Evolutionary conservation across 129 eudicot genomes (phyloP).

Genomic region (Centrapalus pauciflorus): DNA sequence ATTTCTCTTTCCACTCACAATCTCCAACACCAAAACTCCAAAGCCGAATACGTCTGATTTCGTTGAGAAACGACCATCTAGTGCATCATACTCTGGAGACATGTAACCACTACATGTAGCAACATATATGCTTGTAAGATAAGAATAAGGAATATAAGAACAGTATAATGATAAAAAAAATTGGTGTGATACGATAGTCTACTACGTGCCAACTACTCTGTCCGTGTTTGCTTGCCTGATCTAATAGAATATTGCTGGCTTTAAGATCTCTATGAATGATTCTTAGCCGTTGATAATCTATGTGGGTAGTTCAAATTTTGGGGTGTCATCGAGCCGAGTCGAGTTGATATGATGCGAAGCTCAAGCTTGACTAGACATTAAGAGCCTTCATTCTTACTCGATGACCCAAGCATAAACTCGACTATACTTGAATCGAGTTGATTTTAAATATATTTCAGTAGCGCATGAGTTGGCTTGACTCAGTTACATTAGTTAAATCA

Average conservation of each 20-base stretch:
- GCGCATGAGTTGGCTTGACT: too few relatives aligned
- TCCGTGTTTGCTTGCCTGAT: slow-evolving; percentile 19
- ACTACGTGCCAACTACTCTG: slow-evolving; percentile 31
- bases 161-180: not conserved
- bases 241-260: slow-evolving; percentile 36
- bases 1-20: slow-evolving; percentile 34
- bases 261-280: slow-evolving; percentile 41
- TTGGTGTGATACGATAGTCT: not conserved
- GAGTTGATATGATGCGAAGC: too few relatives aligned
- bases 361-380: too few relatives aligned
- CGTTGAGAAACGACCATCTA: slow-evolving; percentile 26
- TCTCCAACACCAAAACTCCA: slow-evolving; percentile 36
- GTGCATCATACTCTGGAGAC: slow-evolving; percentile 36
- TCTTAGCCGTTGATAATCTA: too few relatives aligned
- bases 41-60: slow-evolving; percentile 37
- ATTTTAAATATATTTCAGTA: too few relatives aligned
- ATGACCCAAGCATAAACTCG: too few relatives aligned
- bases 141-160: not conserved
- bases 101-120: slow-evolving; percentile 34
- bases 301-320: too few relatives aligned
- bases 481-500: too few relatives aligned
- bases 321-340: too few relatives aligned
- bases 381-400: too few relatives aligned
- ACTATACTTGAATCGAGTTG: not conserved
- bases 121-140: not conserved